These are phyloP conservation scores for Lomentospora prolificans DNA, from an alignment of 2,329 filamentous ascomycete genomes.

Conservation along the genomic window DNA sequence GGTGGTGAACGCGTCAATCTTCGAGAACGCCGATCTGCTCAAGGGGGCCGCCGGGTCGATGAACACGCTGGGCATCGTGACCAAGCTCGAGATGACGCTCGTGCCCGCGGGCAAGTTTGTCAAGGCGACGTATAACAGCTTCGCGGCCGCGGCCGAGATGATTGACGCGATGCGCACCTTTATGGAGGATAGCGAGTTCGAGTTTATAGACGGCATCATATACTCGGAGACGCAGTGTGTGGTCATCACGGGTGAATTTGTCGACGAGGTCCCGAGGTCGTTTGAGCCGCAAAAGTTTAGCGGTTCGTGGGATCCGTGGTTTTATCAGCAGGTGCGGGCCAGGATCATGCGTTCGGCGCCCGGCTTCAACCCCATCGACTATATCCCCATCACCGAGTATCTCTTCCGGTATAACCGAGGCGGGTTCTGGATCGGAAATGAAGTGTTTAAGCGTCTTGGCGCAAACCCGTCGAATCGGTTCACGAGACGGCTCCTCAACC, in stretches of 20 bases:
- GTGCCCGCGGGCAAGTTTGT: constrained; percentile 45
- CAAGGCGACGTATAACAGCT: constrained; percentile 45
- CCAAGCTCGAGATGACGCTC: constrained; percentile 50
- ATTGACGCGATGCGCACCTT: constrained; percentile 26
- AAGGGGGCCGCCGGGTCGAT: constrained; percentile 56
- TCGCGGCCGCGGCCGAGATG: constrained; percentile 20
- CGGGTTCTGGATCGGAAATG: constrained; percentile 56
- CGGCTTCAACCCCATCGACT: constrained; percentile 30
- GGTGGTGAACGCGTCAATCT: constrained; percentile 42
- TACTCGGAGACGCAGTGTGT: constrained; percentile 47
- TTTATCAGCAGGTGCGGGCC: constrained; percentile 39
- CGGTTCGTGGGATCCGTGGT: constrained; percentile 58
- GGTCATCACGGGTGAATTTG: constrained; percentile 50
- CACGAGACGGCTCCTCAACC: constrained; percentile 50
- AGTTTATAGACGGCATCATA: constrained; percentile 61
- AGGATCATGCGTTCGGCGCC: constrained; percentile 24
- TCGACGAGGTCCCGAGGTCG: constrained; percentile 31
- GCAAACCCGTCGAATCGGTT: constrained; percentile 54
- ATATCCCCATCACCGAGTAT: constrained; percentile 54
- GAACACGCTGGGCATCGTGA: constrained; percentile 58
- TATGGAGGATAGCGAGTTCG: constrained; percentile 32
- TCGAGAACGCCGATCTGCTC: constrained; percentile 49
- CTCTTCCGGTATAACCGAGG: constrained; percentile 63
- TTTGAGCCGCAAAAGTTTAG: constrained; percentile 37
- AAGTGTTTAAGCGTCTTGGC: constrained; percentile 53